Evolutionary conservation across 208 protist species (phyloP).

Genomic region (Herpetomonas samuelpessoai): DNA sequence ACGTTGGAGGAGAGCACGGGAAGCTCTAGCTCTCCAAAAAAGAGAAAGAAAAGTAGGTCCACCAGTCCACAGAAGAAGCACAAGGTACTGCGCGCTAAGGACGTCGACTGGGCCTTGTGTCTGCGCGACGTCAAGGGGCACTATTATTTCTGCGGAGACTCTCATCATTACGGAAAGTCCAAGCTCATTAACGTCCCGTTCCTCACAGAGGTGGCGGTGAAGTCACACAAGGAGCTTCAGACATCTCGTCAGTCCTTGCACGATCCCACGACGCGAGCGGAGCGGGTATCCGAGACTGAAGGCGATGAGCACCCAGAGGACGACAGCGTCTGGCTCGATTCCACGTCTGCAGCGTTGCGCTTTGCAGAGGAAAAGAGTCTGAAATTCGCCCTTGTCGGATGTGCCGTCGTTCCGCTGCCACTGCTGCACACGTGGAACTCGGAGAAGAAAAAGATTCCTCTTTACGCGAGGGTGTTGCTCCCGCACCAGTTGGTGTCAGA

Average conservation of each 20-base stretch:
- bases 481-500: too few species aligned
- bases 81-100: neutral
- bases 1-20: too few species aligned
- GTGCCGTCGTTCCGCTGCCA: slow-evolving; percentile 26
- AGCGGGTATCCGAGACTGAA: too few species aligned
- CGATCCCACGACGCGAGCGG: too few species aligned
- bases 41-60: too few species aligned
- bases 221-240: slow-evolving; percentile 20
- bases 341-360: slow-evolving; percentile 1
- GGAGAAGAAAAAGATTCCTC: neutral
- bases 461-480: too few species aligned
- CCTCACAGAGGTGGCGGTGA: slow-evolving; percentile 19
- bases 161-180: slow-evolving; percentile 9
- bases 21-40: too few species aligned
- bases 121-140: slow-evolving; percentile 21
- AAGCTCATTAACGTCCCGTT: slow-evolving; percentile 24
- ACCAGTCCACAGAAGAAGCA: neutral
- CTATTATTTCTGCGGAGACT: slow-evolving; percentile 33
- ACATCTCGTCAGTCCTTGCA: slow-evolving; percentile 3
- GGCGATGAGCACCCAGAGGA: too few species aligned
- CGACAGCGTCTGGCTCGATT: neutral
- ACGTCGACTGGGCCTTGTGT: slow-evolving; percentile 30
- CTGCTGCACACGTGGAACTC: slow-evolving; percentile 32
- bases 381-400: slow-evolving; percentile 35
- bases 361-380: neutral